Evolutionary conservation across 176 grass and related monocot genomes (phyloP).

Genomic region (Carex cristatella): DNA sequence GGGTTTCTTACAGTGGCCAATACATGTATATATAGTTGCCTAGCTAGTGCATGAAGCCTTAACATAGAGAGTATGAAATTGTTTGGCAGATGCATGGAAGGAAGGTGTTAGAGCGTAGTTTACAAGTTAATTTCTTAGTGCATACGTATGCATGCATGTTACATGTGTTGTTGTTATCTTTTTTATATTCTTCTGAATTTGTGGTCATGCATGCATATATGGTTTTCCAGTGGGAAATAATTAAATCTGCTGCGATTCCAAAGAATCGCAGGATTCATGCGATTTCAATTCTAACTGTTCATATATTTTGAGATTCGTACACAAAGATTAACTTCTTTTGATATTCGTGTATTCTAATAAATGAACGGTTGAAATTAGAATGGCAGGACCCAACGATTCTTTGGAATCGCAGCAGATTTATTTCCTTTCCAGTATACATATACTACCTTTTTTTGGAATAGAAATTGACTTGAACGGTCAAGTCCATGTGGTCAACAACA

Average conservation of each 20-base stretch:
- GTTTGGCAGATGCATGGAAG: constrained; percentile 9
- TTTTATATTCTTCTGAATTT: background rate
- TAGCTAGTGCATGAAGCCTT: background rate
- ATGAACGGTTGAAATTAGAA: too few species aligned
- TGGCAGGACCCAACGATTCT: too few species aligned
- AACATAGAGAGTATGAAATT: constrained; percentile 12
- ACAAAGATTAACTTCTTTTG: too few species aligned
- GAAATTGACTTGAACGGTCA: background rate
- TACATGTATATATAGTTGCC: background rate
- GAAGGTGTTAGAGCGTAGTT: background rate
- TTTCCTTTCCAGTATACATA: background rate
- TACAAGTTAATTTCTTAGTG: background rate
- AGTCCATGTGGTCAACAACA: background rate
- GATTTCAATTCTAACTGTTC: too few species aligned
- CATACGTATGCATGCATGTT: background rate
- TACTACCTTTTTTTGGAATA: background rate
- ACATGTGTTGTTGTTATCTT: background rate
- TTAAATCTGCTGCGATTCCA: too few species aligned
- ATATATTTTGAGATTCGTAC: too few species aligned
- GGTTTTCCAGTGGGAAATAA: too few species aligned
- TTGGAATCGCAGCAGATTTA: too few species aligned
- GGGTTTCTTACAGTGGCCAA: background rate
- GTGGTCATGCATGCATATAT: background rate
- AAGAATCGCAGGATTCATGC: too few species aligned
- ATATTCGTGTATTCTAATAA: too few species aligned